These are phyloP conservation scores for Endocarpon pusillum DNA, from an alignment of 495 filamentous ascomycete species.

Conservation along the genomic window DNA sequence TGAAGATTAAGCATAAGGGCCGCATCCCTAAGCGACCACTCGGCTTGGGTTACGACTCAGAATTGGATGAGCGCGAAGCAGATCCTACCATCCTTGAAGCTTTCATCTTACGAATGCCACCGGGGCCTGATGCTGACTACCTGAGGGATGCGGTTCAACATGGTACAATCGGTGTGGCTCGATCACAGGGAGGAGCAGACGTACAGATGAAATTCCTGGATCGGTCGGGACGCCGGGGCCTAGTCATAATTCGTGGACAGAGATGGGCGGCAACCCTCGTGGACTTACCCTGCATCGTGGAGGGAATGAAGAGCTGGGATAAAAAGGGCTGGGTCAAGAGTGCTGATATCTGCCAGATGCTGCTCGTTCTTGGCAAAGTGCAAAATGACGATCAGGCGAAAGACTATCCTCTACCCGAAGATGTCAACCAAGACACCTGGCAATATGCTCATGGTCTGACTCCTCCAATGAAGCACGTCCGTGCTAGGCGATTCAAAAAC, in stretches of 20 bases:
- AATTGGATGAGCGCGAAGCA: constrained; percentile 72
- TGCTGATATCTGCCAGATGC: constrained; percentile 89
- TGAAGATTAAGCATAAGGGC: constrained; percentile 40
- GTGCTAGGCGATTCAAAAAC: constrained; percentile 73
- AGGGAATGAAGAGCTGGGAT: constrained; percentile 95
- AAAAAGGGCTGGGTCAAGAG: constrained; percentile 82
- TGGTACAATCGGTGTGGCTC: constrained; percentile 48
- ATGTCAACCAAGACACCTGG: constrained; percentile 40
- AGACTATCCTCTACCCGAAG: constrained; percentile 43
- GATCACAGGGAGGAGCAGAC: constrained; percentile 43
- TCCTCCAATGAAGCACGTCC: constrained; percentile 72
- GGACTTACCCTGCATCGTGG: constrained; percentile 80
- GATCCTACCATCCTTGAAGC: constrained; percentile 80
- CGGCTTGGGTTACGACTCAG: constrained; percentile 92
- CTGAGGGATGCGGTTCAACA: constrained; percentile 54
- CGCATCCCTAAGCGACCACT: constrained; percentile 43
- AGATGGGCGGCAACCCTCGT: constrained; percentile 69
- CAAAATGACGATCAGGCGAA: constrained; percentile 56
- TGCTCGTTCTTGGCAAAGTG: constrained; percentile 60
- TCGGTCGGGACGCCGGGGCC: constrained; percentile 52
- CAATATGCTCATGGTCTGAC: constrained; percentile 83
- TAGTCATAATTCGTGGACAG: constrained; percentile 49
- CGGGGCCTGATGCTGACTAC: constrained; percentile 70
- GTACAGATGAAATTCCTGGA: constrained; percentile 66
- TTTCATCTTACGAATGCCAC: constrained; percentile 75